Conservation (phyloP, 2,329 filamentous ascomycete species). For the Didymella glomerata region DNA sequence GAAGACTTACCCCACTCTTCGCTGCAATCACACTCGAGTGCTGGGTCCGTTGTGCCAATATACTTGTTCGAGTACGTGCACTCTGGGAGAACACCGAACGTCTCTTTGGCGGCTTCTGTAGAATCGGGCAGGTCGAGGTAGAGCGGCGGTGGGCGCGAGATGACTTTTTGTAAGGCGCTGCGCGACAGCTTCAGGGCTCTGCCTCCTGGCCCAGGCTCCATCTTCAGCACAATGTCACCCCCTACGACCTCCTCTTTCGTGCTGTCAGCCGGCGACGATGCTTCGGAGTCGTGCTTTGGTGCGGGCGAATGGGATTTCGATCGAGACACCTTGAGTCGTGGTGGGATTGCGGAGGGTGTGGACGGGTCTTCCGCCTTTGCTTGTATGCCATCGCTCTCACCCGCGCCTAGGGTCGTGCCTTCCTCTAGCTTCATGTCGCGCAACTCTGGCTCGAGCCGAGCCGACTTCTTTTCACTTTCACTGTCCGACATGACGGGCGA, state of each 20-base stretch:
- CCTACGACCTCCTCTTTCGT: slow-evolving; percentile 64
- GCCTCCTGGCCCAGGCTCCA: slow-evolving; percentile 62
- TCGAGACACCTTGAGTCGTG: slow-evolving; percentile 37
- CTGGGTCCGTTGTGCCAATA: slow-evolving; percentile 90
- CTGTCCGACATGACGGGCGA: slow-evolving; percentile 51
- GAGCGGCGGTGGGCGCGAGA: slow-evolving; percentile 69
- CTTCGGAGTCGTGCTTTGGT: slow-evolving; percentile 41
- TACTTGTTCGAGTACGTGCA: slow-evolving; percentile 93
- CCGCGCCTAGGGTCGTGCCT: slow-evolving; percentile 37
- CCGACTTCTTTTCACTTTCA: slow-evolving; percentile 46
- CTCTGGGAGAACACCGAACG: slow-evolving; percentile 82
- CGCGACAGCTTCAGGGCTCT: slow-evolving; percentile 76
- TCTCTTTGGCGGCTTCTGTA: slow-evolving; percentile 75
- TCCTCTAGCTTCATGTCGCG: slow-evolving; percentile 58
- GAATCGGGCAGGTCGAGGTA: slow-evolving; percentile 80
- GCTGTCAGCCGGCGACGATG: slow-evolving; percentile 51
- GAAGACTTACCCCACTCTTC: slow-evolving; percentile 87
- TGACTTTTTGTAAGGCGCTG: slow-evolving; percentile 75
- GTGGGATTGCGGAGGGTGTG: slow-evolving; percentile 41
- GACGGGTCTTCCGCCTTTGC: slow-evolving; percentile 45
- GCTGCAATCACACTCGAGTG: slow-evolving; percentile 91
- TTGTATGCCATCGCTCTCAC: slow-evolving; percentile 31
- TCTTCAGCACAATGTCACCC: slow-evolving; percentile 69
- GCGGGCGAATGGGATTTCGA: slow-evolving; percentile 46
- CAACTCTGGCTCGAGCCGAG: slow-evolving; percentile 54